Evolutionary conservation across 345 rosid species (phyloP).

Genomic region (Balakata baccata): DNA sequence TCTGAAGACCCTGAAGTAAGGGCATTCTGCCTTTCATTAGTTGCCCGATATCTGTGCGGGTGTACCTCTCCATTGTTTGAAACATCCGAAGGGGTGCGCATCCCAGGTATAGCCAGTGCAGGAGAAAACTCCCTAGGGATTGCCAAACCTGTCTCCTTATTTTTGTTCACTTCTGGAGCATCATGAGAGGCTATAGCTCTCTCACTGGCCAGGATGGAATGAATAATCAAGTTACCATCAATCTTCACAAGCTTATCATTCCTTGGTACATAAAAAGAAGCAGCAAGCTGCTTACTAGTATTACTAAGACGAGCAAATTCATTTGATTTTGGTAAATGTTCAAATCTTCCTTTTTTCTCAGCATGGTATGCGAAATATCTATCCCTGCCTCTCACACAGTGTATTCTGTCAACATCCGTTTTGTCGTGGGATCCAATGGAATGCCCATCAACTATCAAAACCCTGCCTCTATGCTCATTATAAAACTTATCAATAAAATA

Average conservation of each 20-base stretch:
- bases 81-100: slow-evolving; percentile 12
- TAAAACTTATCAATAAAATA: slow-evolving; percentile 39
- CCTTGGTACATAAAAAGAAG: slow-evolving; percentile 92
- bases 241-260: slow-evolving; percentile 97
- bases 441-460: slow-evolving; percentile 51
- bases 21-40: slow-evolving; percentile 64
- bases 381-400: slow-evolving; percentile 36
- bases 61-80: slow-evolving; percentile 45
- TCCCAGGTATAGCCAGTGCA: slow-evolving; percentile 55
- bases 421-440: slow-evolving; percentile 43
- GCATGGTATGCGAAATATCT: slow-evolving; percentile 23
- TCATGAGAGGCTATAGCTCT: slow-evolving; percentile 65
- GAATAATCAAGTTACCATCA: slow-evolving; percentile 95
- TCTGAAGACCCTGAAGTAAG: slow-evolving; percentile 67
- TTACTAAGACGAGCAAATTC: slow-evolving; percentile 37
- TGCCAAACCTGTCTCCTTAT: slow-evolving; percentile 50
- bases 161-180: slow-evolving; percentile 38
- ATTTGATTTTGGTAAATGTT: slow-evolving; percentile 13
- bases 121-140: slow-evolving; percentile 46
- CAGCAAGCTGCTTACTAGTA: slow-evolving; percentile 74
- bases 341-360: too few relatives aligned
- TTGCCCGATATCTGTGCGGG: slow-evolving; percentile 43
- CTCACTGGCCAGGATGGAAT: slow-evolving; percentile 88
- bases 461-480: slow-evolving; percentile 53
- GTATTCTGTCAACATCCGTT: slow-evolving; percentile 30